Evolutionary conservation across 1,284 basidiomycete species (phyloP).

Genomic region (Trametes hirsuta): DNA sequence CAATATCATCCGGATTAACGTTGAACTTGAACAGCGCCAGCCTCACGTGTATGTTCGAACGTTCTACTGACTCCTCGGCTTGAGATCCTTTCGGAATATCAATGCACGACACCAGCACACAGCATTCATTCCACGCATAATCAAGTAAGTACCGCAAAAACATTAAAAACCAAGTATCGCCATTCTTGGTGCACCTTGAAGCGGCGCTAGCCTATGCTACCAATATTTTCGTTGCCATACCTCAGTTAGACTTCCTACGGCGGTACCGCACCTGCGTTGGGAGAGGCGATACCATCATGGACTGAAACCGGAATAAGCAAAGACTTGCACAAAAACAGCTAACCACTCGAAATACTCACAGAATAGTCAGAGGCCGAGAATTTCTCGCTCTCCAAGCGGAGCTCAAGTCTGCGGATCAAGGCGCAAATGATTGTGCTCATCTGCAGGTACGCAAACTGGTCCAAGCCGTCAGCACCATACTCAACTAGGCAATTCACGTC

Average conservation of each 20-base stretch:
- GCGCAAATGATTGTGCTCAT: slow-evolving; percentile 84
- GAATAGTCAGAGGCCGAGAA: slow-evolving; percentile 91
- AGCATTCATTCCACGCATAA: too few species aligned
- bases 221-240: slow-evolving; percentile 8
- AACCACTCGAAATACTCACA: slow-evolving; percentile 49
- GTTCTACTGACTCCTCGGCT: too few species aligned
- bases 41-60: too few species aligned
- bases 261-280: slow-evolving; percentile 46
- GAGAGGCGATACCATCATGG: slow-evolving; percentile 37
- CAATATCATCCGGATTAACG: neutral
- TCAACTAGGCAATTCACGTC: too few species aligned
- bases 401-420: slow-evolving; percentile 77
- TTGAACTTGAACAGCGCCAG: too few species aligned
- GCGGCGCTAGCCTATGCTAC: neutral
- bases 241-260: slow-evolving; percentile 40
- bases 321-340: too few species aligned
- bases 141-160: too few species aligned
- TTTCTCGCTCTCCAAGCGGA: slow-evolving; percentile 60
- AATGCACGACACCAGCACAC: too few species aligned
- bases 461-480: slow-evolving; percentile 12
- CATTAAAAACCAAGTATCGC: too few species aligned
- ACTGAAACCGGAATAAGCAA: slow-evolving; percentile 15
- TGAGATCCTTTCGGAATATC: too few species aligned
- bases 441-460: slow-evolving; percentile 93
- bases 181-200: too few species aligned